Conservation (phyloP, 352 stramenopile genomes). For the Pythium chondricola region DNA sequence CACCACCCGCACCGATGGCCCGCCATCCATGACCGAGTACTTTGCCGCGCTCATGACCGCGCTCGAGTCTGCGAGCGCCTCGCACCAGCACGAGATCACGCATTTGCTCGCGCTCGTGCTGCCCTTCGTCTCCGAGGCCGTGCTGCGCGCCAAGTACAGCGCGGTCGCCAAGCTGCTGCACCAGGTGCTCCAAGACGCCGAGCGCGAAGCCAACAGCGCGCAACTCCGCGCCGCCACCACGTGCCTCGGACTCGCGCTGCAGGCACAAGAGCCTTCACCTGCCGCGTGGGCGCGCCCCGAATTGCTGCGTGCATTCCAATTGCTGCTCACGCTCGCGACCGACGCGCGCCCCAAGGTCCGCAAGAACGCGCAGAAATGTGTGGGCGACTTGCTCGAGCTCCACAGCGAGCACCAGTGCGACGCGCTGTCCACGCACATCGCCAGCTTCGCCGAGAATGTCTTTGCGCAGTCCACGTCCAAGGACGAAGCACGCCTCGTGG, state of each 20-base stretch:
- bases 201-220: constrained; percentile 40
- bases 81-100: constrained; percentile 72
- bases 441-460: constrained; percentile 82
- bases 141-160: constrained; percentile 76
- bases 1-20: background rate
- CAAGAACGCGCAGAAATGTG: constrained; percentile 71
- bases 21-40: constrained; percentile 74
- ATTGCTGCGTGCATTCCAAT: constrained; percentile 67
- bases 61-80: constrained; percentile 61
- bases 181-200: constrained; percentile 60
- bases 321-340: constrained; percentile 71
- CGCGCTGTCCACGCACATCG: constrained; percentile 80
- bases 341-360: constrained; percentile 80
- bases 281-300: constrained; percentile 61
- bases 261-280: constrained; percentile 65
- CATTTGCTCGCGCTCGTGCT: constrained; percentile 74
- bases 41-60: constrained; percentile 85
- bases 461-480: constrained; percentile 56
- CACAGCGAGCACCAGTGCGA: constrained; percentile 70
- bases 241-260: constrained; percentile 53
- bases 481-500: constrained; percentile 66
- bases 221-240: constrained; percentile 58
- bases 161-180: constrained; percentile 64
- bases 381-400: constrained; percentile 63
- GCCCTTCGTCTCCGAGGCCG: constrained; percentile 58